Evolutionary conservation across 2,329 filamentous ascomycete genomes (phyloP).

Genomic region (Coniella lustricola): DNA sequence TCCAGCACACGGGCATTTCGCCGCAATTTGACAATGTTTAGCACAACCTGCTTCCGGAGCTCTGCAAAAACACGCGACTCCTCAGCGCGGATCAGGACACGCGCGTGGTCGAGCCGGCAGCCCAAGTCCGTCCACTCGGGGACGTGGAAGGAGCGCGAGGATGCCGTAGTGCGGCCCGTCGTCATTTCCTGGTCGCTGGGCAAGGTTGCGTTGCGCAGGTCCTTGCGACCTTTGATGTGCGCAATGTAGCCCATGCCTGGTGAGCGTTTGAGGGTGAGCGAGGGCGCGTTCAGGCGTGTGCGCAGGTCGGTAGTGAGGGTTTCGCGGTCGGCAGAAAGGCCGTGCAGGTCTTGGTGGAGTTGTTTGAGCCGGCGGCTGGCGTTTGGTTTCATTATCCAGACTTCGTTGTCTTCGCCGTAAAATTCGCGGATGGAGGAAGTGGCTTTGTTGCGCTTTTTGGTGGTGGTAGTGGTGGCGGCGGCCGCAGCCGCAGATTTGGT

Average conservation of each 20-base stretch:
- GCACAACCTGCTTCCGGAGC: slow-evolving; percentile 69
- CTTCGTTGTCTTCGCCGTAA: slow-evolving; percentile 53
- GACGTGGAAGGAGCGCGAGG: slow-evolving; percentile 77
- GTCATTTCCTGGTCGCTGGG: slow-evolving; percentile 3
- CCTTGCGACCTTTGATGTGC: slow-evolving; percentile 72
- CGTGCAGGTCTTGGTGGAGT: slow-evolving; percentile 62
- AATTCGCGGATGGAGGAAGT: slow-evolving; percentile 43
- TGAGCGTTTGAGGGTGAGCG: slow-evolving; percentile 76
- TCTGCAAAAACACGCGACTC: slow-evolving; percentile 73
- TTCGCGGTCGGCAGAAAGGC: slow-evolving; percentile 53
- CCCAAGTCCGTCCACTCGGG: slow-evolving; percentile 81
- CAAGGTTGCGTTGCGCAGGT: slow-evolving; percentile 50
- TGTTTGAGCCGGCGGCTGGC: slow-evolving; percentile 60
- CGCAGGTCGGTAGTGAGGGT: slow-evolving; percentile 56
- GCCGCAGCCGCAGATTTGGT: too few relatives aligned
- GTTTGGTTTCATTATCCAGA: slow-evolving; percentile 58
- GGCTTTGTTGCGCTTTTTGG: slow-evolving; percentile 27
- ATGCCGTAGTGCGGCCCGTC: slow-evolving; percentile 60
- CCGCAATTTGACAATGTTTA: slow-evolving; percentile 76
- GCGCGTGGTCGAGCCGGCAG: slow-evolving; percentile 68
- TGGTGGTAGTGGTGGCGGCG: too few relatives aligned
- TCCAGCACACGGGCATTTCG: slow-evolving; percentile 88
- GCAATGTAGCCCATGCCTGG: slow-evolving; percentile 83
- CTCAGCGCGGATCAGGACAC: slow-evolving; percentile 71
- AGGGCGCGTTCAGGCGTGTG: slow-evolving; percentile 51